Conservation (phyloP, 805 yeast species). For the Candida suzukii region DNA sequence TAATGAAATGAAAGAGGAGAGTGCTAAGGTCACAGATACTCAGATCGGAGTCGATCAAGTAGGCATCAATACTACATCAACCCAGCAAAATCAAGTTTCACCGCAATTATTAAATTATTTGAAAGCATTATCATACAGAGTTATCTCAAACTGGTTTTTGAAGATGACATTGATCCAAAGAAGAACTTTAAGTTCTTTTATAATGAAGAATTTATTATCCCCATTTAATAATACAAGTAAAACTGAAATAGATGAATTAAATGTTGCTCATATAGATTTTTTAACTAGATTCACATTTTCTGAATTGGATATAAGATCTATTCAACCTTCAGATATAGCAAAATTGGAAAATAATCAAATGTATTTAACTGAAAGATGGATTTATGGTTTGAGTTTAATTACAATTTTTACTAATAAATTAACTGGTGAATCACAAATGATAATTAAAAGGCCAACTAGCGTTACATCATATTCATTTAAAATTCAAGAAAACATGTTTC, state of each 20-base stretch:
- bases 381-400: constrained; percentile 50
- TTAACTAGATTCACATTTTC: constrained; percentile 60
- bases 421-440: constrained; percentile 45
- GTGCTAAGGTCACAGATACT: constrained; percentile 15
- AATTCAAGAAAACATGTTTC: constrained; percentile 32
- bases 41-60: constrained; percentile 21
- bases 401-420: constrained; percentile 45
- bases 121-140: constrained; percentile 55
- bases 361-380: constrained; percentile 39
- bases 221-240: constrained; percentile 18
- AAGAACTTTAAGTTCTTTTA: constrained; percentile 51
- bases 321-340: constrained; percentile 9
- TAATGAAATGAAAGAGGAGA: constrained; percentile 30
- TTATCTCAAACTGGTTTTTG: constrained; percentile 67
- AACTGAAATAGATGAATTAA: constrained; percentile 38
- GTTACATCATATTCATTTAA: constrained; percentile 38
- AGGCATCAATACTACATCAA: too few relatives aligned
- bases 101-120: constrained; percentile 54
- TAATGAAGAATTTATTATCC: constrained; percentile 47
- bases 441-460: constrained; percentile 65
- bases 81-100: constrained; percentile 34
- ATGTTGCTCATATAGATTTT: constrained; percentile 60
- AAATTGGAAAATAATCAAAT: constrained; percentile 14
- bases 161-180: constrained; percentile 55
- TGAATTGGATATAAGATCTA: constrained; percentile 48